Evolutionary conservation across 805 yeast species (phyloP).

Genomic region (Starmerella roubikii): DNA sequence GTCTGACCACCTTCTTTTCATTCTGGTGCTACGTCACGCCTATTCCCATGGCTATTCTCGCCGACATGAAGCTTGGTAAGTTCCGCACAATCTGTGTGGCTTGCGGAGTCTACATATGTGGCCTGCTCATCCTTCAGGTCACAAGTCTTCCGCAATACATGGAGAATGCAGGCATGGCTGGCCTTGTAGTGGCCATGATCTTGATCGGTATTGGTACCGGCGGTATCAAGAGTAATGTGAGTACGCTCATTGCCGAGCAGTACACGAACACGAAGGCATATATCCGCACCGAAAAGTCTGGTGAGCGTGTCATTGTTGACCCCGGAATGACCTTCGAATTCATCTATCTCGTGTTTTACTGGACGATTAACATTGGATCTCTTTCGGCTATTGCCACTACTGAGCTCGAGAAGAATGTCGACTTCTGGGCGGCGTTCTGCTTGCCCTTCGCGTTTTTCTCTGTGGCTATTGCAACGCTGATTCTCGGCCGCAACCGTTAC

Average conservation of each 20-base stretch:
- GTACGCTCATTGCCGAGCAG: conserved; percentile 65
- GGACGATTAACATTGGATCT: conserved; percentile 65
- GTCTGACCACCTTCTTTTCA: conserved; percentile 59
- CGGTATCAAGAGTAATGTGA: conserved; percentile 63
- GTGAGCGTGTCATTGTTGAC: conserved; percentile 56
- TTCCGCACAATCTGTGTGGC: conserved; percentile 52
- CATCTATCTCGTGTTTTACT: conserved; percentile 62
- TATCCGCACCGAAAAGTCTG: conserved; percentile 43
- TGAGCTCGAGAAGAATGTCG: conserved; percentile 49
- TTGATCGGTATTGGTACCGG: conserved; percentile 68
- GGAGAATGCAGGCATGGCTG: conserved; percentile 42
- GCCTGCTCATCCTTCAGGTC: conserved; percentile 50
- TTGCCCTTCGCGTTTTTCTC: conserved; percentile 59
- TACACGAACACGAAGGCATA: conserved; percentile 48
- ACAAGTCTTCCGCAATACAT: conserved; percentile 55
- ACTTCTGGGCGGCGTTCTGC: conserved; percentile 53
- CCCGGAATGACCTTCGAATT: conserved; percentile 60
- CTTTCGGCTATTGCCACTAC: conserved; percentile 67
- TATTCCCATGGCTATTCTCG: conserved; percentile 56
- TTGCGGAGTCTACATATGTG: conserved; percentile 44
- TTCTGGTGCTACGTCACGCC: conserved; percentile 79
- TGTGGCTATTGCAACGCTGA: conserved; percentile 40
- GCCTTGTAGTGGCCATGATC: conserved; percentile 42
- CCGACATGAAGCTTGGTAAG: conserved; percentile 66
- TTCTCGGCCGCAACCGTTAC: conserved; percentile 41